Evolutionary conservation across 805 yeast genomes (phyloP).

Genomic region (Metschnikowia matae): DNA sequence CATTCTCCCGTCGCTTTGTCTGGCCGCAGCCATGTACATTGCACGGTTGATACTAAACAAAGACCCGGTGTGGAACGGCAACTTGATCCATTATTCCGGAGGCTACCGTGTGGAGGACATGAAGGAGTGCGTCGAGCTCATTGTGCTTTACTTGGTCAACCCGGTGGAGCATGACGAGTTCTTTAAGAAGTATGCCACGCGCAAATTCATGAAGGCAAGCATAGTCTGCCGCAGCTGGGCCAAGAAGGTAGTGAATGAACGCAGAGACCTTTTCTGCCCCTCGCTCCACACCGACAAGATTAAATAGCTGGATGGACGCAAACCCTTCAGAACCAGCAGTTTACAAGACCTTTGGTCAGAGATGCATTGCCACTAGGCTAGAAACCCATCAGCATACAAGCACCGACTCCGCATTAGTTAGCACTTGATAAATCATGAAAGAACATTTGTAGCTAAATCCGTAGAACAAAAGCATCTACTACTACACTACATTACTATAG

Average conservation of each 20-base stretch:
- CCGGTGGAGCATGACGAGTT: constrained; percentile 91
- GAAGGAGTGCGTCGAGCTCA: constrained; percentile 65
- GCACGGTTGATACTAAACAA: constrained; percentile 69
- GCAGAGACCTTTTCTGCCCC: constrained; percentile 38
- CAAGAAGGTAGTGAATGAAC: constrained; percentile 49
- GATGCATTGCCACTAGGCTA: neutral
- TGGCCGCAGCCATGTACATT: constrained; percentile 87
- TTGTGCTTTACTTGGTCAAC: constrained; percentile 69
- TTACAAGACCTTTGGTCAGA: neutral
- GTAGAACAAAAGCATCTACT: no score
- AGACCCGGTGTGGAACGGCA: constrained; percentile 74
- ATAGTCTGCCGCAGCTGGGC: constrained; percentile 83
- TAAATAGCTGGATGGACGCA: constrained; percentile 1
- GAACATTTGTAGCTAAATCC: neutral
- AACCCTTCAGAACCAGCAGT: neutral
- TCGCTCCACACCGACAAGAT: constrained; percentile 13
- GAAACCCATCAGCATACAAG: neutral
- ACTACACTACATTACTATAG: no score
- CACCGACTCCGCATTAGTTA: neutral
- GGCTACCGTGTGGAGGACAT: constrained; percentile 76
- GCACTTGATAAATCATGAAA: neutral
- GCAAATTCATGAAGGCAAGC: constrained; percentile 83
- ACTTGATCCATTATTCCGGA: constrained; percentile 86
- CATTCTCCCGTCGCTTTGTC: constrained; percentile 67
- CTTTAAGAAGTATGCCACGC: constrained; percentile 86